Base-by-base conservation (phyloP, 139 green algal genomes). In the Limnomonas spitsbergensis region DNA sequence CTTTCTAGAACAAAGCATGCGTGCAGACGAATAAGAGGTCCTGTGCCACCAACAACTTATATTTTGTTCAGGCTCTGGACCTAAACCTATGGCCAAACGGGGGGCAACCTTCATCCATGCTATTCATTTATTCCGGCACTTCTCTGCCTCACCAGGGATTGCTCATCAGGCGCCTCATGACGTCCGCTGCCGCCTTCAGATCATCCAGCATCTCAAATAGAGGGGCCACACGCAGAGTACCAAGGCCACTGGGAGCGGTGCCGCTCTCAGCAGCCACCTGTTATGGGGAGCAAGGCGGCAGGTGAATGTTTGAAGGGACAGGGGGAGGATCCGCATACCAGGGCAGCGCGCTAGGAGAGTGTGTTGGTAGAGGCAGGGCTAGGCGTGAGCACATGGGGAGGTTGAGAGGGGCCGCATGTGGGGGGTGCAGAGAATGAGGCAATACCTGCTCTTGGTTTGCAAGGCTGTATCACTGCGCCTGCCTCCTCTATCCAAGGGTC, bases 121-220 rank as follows among this genome's bases (percentile, higher is more conserved):
- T 38, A 38, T 27, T 29, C 47, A 61, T 61, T 61, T 9, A 61
- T 9, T 20, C 47, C 9, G 9, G 47, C 20, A 9, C 9, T n/a
- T n/a, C 47, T 61, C n/a, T n/a, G n/a, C n/a, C n/a, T n/a, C n/a
- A 83, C 87, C 87, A 91, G n/a, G 72, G 72, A 75, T 89, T 88
- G 40, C 40, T 76, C 32, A 94, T 83, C n/a, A 96, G 88, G 1
- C 31, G 31, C 2, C 76, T 53, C 81, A 89, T 86, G 32, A 88
- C 69, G 24, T 1, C 47, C n/a, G 87, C 88, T 6, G 87, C 88
- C 24, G 84, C 83, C 47, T 92, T 14, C 56, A 70, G 29, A 20
- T 70, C 95, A 52, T 94, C 90, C 31, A 98, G 90, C 2, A 90
- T 97, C 88, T 99, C 96, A 85, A 99, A 99, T 47, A 99, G 87